Conservation (phyloP, 345 rosid species). For the Eucalyptus tenuipes region DNA sequence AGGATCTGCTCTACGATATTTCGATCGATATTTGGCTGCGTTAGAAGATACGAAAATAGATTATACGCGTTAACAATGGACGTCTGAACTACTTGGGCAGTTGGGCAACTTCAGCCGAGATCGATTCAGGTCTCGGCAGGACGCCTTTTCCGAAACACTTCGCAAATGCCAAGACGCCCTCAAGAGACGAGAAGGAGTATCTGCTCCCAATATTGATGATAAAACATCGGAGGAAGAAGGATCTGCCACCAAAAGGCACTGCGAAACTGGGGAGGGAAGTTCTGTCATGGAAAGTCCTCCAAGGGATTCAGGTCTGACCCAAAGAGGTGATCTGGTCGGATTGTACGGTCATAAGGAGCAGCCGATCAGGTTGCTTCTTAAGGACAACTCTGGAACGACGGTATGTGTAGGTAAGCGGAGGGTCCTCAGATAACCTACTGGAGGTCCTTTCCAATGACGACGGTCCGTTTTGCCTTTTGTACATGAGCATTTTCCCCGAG, state of each 20-base stretch:
- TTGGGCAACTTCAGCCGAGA: neutral
- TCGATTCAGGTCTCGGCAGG: neutral
- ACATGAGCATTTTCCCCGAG: slow-evolving; percentile 20
- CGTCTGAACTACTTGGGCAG: no score
- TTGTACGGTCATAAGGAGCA: no score
- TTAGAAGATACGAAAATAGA: no score
- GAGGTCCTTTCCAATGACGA: slow-evolving; percentile 12
- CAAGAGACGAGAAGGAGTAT: neutral
- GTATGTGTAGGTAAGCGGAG: no score
- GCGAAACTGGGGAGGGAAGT: neutral
- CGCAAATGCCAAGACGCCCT: neutral
- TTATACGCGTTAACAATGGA: no score
- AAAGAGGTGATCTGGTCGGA: no score
- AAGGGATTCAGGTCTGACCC: no score
- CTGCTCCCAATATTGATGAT: no score
- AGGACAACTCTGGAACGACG: no score
- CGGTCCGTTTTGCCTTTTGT: slow-evolving; percentile 13
- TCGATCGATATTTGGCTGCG: neutral
- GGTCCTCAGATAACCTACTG: neutral
- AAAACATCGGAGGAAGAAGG: no score
- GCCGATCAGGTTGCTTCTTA: no score
- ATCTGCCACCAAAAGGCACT: neutral
- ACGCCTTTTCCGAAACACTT: neutral
- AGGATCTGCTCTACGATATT: neutral
- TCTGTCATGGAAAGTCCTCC: no score